phyloP scores from a whole-genome alignment of 768 basidiomycete genomes.

The Trametes cinnabarina region DNA sequence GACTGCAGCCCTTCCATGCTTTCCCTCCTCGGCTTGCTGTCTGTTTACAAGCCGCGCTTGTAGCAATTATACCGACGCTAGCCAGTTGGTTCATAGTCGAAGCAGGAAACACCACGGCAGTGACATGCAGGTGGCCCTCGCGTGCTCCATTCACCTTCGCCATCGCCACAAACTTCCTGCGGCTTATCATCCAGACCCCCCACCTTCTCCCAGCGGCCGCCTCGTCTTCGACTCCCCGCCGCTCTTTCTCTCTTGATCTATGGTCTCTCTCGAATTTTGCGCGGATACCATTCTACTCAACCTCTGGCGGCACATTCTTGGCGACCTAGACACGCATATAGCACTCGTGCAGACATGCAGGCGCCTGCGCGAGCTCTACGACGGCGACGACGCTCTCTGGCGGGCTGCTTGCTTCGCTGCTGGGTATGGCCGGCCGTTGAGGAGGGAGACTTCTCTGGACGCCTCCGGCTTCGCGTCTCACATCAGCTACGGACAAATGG shows the following conservation, averaged over 20 bases:
- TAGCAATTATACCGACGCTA: too few relatives aligned
- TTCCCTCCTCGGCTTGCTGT: neutral
- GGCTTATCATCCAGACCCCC: neutral
- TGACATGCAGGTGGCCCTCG: constrained; percentile 9
- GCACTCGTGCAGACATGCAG: constrained; percentile 24
- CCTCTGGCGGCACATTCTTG: constrained; percentile 19
- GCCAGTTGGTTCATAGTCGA: too few relatives aligned
- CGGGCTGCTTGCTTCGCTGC: constrained; percentile 25
- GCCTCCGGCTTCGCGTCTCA: neutral
- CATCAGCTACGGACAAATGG: constrained; percentile 16
- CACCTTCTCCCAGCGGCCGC: neutral
- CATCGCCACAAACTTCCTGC: constrained; percentile 2
- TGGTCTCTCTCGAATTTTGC: constrained; percentile 12
- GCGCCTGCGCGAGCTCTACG: constrained; percentile 16
- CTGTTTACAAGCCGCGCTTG: neutral
- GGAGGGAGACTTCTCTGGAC: neutral
- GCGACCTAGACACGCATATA: constrained; percentile 23
- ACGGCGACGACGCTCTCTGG: constrained; percentile 19
- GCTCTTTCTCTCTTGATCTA: neutral
- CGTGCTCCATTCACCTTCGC: constrained; percentile 11
- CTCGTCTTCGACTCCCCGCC: neutral
- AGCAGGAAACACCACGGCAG: constrained; percentile 2
- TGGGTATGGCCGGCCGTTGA: constrained; percentile 23
- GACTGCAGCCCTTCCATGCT: constrained; percentile 4
- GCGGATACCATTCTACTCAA: constrained; percentile 12